These are phyloP conservation scores for Rhizophora mangle DNA, from an alignment of 345 rosid genomes.

Conservation along the genomic window DNA sequence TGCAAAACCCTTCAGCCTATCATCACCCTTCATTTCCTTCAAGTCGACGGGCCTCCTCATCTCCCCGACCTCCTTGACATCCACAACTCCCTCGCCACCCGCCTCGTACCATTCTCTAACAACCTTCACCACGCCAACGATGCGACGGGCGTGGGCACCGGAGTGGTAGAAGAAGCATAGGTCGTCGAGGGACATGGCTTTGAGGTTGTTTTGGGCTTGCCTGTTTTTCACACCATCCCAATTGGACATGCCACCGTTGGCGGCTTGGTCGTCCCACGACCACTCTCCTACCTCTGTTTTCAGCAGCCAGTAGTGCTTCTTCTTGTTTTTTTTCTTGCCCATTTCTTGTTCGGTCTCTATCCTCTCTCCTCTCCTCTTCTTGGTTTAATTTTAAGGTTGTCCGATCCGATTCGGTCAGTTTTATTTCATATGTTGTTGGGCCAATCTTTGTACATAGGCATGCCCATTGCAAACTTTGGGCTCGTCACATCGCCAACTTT, in stretches of 20 bases:
- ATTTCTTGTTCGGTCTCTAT: not conserved
- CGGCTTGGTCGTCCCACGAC: constrained; percentile 93
- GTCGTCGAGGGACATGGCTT: constrained; percentile 65
- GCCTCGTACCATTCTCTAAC: constrained; percentile 60
- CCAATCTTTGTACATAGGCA: no score
- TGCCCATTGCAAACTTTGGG: no score
- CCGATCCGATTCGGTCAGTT: no score
- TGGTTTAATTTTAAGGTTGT: no score
- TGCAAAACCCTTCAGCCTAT: constrained; percentile 54
- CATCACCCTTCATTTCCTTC: constrained; percentile 73
- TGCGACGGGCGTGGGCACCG: constrained; percentile 60
- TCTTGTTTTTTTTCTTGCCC: constrained; percentile 21
- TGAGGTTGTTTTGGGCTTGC: constrained; percentile 84
- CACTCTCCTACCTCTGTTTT: constrained; percentile 95
- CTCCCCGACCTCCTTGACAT: constrained; percentile 71
- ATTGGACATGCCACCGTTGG: constrained; percentile 59
- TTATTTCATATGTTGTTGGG: no score
- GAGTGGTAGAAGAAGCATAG: constrained; percentile 97
- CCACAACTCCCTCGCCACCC: constrained; percentile 53
- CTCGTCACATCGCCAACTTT: fast-evolving
- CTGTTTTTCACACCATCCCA: constrained; percentile 97
- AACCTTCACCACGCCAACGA: constrained; percentile 77
- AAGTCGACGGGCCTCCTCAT: constrained; percentile 72
- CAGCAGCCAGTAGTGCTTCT: constrained; percentile 64
- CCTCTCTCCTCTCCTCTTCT: not conserved